Evolutionary conservation across 176 grass and related monocot species (phyloP), one percentile per base, ranked within the genome.

Genomic region (Zizania latifolia): DNA sequence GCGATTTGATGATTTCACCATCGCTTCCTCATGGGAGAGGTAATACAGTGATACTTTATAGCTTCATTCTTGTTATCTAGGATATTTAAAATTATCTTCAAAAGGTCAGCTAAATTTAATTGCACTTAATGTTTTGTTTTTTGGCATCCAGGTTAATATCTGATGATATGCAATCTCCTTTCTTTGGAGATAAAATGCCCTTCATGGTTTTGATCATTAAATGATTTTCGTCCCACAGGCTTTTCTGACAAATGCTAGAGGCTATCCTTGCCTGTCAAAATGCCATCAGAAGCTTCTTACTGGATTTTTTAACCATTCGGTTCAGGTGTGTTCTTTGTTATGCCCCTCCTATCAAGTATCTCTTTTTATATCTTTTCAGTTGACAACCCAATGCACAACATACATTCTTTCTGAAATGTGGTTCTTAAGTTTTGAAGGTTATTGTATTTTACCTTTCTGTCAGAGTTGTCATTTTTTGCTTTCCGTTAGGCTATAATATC

Each of bases 1-100:
- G 63, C 81, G 87, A 22, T 98, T 98, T 17, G 86, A 98, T 71
- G 95, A 98, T 90, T 98, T 98, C 70, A 98, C 91, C 40, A 89
- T 92, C 65, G 95, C 95, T 81, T 98, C 95, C 62, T 90, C 89
- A 69, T 98, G 95, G 91, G 95, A 98, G 83, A 94, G 91, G 95
- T 98, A 92, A 21, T 66, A 19, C 9, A 11, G 14, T 76, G 62
- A 69, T 53, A 15, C 14, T 65, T 9, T 44, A 46, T 31, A 68
- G 69, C 8, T 53, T 51, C 59, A 34, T 59, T 38, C 2, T 58
- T 7, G 11, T 58, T 64, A 33, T 21, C 64, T 58, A 1, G 17
- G 61, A 14, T 39, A 72, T 37, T 40, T 72, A 44, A 35, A 46
- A 13, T 78, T 58, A 26, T 17, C 13, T 5, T 3, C 8, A 58